phyloP scores from a whole-genome alignment of 2,329 filamentous ascomycete species.

The Davidsoniella eucalypti region DNA sequence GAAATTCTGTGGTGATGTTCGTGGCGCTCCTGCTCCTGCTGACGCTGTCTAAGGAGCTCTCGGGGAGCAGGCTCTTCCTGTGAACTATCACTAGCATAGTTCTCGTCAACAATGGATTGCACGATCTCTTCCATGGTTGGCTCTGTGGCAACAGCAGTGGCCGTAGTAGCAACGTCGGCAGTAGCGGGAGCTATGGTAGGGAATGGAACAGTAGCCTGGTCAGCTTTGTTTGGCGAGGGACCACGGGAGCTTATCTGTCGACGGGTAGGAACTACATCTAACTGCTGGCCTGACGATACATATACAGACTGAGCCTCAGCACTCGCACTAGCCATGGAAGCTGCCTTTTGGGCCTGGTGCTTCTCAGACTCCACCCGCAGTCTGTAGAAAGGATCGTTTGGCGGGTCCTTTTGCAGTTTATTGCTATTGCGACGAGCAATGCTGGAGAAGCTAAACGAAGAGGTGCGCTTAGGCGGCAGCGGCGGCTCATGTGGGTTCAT shows the following conservation, averaged over 20 bases:
- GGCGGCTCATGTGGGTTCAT: conserved; percentile 15
- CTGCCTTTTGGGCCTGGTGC: conserved; percentile 13
- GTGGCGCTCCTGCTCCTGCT: conserved; percentile 6
- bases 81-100: conserved; percentile 10
- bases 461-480: conserved; percentile 18
- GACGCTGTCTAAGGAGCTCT: conserved; percentile 4
- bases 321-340: neutral
- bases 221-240: neutral
- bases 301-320: neutral
- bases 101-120: conserved; percentile 6
- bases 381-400: conserved; percentile 32
- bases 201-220: neutral
- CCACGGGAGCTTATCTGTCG: neutral
- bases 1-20: conserved; percentile 9
- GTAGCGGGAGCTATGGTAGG: conserved; percentile 14
- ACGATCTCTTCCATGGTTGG: conserved; percentile 13
- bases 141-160: conserved; percentile 7
- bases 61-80: conserved; percentile 7
- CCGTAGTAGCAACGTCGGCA: neutral
- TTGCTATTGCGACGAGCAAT: conserved; percentile 36
- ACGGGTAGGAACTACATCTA: neutral
- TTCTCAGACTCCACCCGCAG: conserved; percentile 28
- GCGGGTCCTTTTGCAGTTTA: conserved; percentile 41
- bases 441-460: conserved; percentile 21
- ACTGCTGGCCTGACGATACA: neutral